Percentiles rank a stretch among this genome's conserved stretches.
These are phyloP conservation scores for Hypomontagnella submonticulosa DNA, from an alignment of 495 filamentous ascomycete species.

Conservation along the genomic window DNA sequence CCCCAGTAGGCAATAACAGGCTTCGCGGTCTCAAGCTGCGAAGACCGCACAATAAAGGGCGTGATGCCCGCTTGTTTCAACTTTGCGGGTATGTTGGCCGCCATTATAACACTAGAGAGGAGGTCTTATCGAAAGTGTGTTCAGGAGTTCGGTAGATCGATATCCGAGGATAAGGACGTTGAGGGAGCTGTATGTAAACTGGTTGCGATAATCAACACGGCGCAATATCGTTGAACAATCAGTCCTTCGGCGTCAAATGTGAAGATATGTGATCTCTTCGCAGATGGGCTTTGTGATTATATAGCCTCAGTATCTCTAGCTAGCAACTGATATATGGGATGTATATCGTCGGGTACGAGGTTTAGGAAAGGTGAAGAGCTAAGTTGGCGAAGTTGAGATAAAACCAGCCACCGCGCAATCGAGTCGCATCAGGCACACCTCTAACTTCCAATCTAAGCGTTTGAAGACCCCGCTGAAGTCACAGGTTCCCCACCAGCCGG, in stretches of 20 bases:
- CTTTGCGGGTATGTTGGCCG: constrained; percentile 75
- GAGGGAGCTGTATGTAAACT: neutral
- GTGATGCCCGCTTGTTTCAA: constrained; percentile 80
- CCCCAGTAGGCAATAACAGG: constrained; percentile 95
- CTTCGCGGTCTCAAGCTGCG: constrained; percentile 84
- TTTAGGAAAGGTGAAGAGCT: constrained; percentile 1
- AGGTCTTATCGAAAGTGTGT: neutral
- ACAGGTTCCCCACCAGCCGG: constrained; percentile 14
- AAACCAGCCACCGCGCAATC: constrained; percentile 15
- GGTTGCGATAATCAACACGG: neutral
- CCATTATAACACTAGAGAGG: constrained; percentile 62
- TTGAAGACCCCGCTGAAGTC: constrained; percentile 39
- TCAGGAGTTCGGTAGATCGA: neutral
- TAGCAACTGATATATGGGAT: neutral
- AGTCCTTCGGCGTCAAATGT: neutral
- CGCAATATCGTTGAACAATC: neutral
- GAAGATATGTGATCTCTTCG: neutral
- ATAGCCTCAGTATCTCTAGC: neutral
- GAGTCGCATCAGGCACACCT: constrained; percentile 17
- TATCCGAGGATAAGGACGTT: constrained; percentile 5
- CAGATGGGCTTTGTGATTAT: no score
- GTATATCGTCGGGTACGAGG: neutral
- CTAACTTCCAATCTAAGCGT: constrained; percentile 4
- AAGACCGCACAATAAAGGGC: constrained; percentile 79
- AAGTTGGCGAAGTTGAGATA: neutral